Percentiles rank a stretch among this genome's conserved stretches.
Evolutionary conservation across 2,329 filamentous ascomycete species (phyloP).

Genomic region (Albophoma yamanashiensis): DNA sequence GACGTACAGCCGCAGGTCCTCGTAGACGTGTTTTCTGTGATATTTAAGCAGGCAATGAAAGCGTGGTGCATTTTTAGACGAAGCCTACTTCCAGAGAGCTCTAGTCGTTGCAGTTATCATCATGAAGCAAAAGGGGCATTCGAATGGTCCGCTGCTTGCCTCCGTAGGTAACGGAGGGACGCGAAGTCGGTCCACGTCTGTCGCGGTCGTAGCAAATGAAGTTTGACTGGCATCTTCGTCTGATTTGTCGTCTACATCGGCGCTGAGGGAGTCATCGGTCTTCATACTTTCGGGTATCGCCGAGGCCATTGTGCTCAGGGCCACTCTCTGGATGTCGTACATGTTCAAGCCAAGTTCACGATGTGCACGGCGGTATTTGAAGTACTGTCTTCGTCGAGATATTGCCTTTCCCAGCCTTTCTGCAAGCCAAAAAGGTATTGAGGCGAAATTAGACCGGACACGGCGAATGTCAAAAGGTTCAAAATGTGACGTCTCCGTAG

Average conservation of each 20-base stretch:
- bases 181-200: slow-evolving; percentile 3
- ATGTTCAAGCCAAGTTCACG: slow-evolving; percentile 13
- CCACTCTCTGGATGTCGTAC: slow-evolving; percentile 3
- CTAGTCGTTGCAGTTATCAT: slow-evolving; percentile 16
- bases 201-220: slow-evolving; percentile 16
- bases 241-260: slow-evolving; percentile 11
- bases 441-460: slow-evolving; percentile 19
- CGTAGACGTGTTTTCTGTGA: slow-evolving; percentile 23
- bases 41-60: not conserved
- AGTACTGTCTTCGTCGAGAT: slow-evolving; percentile 20
- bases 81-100: slow-evolving; percentile 20
- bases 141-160: slow-evolving; percentile 15
- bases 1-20: slow-evolving; percentile 26
- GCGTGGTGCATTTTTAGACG: not conserved
- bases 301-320: slow-evolving; percentile 10
- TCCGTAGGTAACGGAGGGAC: slow-evolving; percentile 13
- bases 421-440: slow-evolving; percentile 5
- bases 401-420: slow-evolving; percentile 20
- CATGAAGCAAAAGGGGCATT: slow-evolving; percentile 29
- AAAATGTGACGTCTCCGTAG: slow-evolving; percentile 11
- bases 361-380: slow-evolving; percentile 26
- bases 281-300: slow-evolving; percentile 11
- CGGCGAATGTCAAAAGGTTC: slow-evolving; percentile 16
- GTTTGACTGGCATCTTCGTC: slow-evolving; percentile 15
- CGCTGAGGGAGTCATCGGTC: not conserved